These are phyloP conservation scores for Actinomortierella wolfii DNA, from an alignment of 371 early-diverging fungal species.

Conservation along the genomic window DNA sequence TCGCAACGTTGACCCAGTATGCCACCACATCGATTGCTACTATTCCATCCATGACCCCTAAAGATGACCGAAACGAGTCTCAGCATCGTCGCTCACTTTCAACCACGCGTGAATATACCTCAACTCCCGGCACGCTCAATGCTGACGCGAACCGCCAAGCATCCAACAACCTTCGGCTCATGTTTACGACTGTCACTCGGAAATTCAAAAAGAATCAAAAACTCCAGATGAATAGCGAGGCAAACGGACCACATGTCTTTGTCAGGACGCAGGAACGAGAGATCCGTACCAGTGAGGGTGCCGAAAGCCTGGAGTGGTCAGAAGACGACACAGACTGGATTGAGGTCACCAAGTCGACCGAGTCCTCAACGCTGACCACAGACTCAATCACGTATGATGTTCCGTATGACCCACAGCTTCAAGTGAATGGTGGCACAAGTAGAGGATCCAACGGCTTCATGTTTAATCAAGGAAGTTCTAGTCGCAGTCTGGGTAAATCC, in stretches of 20 bases:
- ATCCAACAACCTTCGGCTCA: constrained; percentile 46
- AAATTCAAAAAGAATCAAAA: constrained; percentile 51
- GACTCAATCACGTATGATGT: constrained; percentile 33
- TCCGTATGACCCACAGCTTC: constrained; percentile 3
- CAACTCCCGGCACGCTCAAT: constrained; percentile 7
- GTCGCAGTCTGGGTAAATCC: constrained; percentile 26
- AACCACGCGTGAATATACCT: constrained; percentile 11
- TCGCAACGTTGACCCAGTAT: constrained; percentile 32
- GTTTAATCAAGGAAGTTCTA: constrained; percentile 24
- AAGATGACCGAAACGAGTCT: too few species aligned
- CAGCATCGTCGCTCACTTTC: too few species aligned
- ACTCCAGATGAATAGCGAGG: constrained; percentile 22
- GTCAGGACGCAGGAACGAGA: constrained; percentile 41
- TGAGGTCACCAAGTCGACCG: constrained; percentile 36
- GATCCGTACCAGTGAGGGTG: constrained; percentile 25
- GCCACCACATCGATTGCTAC: constrained; percentile 39
- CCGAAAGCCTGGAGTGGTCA: constrained; percentile 31
- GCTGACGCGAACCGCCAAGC: constrained; percentile 33
- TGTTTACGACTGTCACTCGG: constrained; percentile 59
- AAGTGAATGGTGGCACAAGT: too few species aligned
- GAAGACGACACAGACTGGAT: constrained; percentile 47
- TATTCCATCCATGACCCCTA: constrained; percentile 15
- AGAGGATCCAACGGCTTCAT: background rate
- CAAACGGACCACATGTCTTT: constrained; percentile 19
- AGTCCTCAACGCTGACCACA: constrained; percentile 36